Evolutionary conservation across 1,139 yeast genomes (phyloP), one percentile per base, ranked within the genome.

Genomic region (Meyerozyma elateridarum): DNA sequence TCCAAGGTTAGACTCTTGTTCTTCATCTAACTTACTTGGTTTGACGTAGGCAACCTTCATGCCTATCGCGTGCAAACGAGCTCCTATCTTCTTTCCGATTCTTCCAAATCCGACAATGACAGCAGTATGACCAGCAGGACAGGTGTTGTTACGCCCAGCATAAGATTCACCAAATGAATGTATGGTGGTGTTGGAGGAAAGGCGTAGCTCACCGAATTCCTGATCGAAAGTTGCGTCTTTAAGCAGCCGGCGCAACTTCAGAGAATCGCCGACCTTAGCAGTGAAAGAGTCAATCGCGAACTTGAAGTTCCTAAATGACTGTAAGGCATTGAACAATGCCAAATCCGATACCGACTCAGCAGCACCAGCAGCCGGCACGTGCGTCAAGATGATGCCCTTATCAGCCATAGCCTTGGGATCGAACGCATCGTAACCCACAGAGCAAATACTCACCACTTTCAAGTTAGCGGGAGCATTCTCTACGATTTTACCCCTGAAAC

Each of bases 61-160:
- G 5, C 88, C 89, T 27, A 85, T 59, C 7, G 61, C 61, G 20
- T 61, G 39, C 42, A 84, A 64, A 43, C 83, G 65, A 30, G 58
- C 52, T 3, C 79, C 94, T 33, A 83, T 74, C 22, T 70, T 65
- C 48, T 69, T 69, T 5, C 95, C 95, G 46, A 85, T 85, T 25
- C 75, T 67, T 2, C 95, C 95, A 48, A 85, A 79, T 0, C 95
- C 95, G 2, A 83, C 74, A 27, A 85, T 70, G 4, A 84, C 78
- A 1, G 69, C 89, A 20, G 63, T 59, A 45, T 79, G 82, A 28
- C 76, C 78, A 5, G 59, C 55, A 6, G 88, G 88, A 11, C 75
- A 70, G 20, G 46, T 41, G 36, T 65, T 64, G 16, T 45, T 52
- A 28, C 69, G 48, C 7, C 57, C 53, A 19, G 58, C 59, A 12